phyloP scores from a whole-genome alignment of 805 yeast species.

The Zygosaccharomyces bisporus region DNA sequence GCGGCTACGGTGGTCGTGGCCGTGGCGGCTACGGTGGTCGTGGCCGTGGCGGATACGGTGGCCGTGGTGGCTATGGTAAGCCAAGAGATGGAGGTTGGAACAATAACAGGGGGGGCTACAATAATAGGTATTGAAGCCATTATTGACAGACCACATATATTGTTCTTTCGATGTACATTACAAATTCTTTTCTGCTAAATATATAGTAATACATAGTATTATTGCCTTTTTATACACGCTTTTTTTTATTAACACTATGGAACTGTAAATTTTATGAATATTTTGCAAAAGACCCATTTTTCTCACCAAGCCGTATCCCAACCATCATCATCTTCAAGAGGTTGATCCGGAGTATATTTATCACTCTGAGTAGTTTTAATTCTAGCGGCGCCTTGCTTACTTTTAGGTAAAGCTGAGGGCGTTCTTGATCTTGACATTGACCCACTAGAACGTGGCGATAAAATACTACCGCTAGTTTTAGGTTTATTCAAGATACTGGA shows the following conservation, averaged over 20 bases:
- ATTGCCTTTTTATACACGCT: not conserved
- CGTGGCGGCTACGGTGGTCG: slow-evolving; percentile 42
- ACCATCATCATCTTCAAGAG: slow-evolving; percentile 22
- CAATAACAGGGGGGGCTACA: slow-evolving; percentile 22
- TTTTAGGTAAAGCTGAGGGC: slow-evolving; percentile 2
- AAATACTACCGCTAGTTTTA: slow-evolving; percentile 5
- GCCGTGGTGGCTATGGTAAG: slow-evolving; percentile 35
- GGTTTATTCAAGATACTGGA: slow-evolving; percentile 3
- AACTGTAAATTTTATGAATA: not conserved
- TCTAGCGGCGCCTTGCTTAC: not conserved
- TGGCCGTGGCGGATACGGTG: slow-evolving; percentile 37
- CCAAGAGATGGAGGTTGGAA: slow-evolving; percentile 41
- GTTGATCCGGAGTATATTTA: slow-evolving; percentile 4
- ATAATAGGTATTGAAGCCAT: slow-evolving; percentile 1
- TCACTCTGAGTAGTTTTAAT: not conserved
- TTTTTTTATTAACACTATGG: not conserved
- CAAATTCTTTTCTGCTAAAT: slow-evolving; percentile 1
- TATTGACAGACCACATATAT: not conserved
- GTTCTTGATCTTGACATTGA: slow-evolving; percentile 2
- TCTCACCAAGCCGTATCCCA: slow-evolving; percentile 31
- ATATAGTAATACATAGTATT: not conserved
- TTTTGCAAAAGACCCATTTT: too few species aligned
- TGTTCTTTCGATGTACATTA: not conserved
- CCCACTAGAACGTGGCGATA: slow-evolving; percentile 10
- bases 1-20: slow-evolving; percentile 41